A percentile compares a stretch with the other conserved stretches of the same genome.
Evolutionary conservation across 2,329 filamentous ascomycete genomes (phyloP).

Genomic region (Raffaelea ambrosiae): DNA sequence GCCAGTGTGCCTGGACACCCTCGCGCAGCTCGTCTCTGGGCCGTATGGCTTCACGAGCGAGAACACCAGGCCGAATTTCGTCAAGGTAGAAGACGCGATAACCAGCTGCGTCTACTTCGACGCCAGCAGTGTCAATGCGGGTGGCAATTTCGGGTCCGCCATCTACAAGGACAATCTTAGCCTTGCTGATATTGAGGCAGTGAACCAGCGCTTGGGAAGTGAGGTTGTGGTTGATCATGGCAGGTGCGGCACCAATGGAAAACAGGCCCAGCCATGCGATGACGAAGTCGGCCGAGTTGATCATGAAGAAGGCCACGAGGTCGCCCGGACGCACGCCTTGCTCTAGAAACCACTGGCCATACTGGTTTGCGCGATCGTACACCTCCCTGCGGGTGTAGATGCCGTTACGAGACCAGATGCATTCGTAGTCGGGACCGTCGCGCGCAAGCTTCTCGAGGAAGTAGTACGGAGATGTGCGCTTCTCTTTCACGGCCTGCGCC

Average conservation of each 20-base stretch:
- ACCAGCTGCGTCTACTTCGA: slow-evolving; percentile 37
- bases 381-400: slow-evolving; percentile 51
- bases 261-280: slow-evolving; percentile 57
- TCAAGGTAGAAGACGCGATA: slow-evolving; percentile 50
- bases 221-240: slow-evolving; percentile 64
- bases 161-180: slow-evolving; percentile 51
- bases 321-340: slow-evolving; percentile 51
- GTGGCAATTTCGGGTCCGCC: slow-evolving; percentile 42
- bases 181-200: slow-evolving; percentile 50
- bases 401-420: slow-evolving; percentile 59
- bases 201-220: slow-evolving; percentile 55
- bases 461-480: slow-evolving; percentile 55
- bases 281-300: slow-evolving; percentile 59
- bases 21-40: slow-evolving; percentile 48
- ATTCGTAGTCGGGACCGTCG: slow-evolving; percentile 41
- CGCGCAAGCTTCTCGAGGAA: slow-evolving; percentile 50
- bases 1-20: slow-evolving; percentile 40
- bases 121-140: slow-evolving; percentile 49
- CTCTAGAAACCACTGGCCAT: slow-evolving; percentile 51
- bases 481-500: slow-evolving; percentile 38
- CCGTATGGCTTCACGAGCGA: slow-evolving; percentile 19
- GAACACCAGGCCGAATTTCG: slow-evolving; percentile 31
- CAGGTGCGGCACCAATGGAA: slow-evolving; percentile 59
- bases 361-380: slow-evolving; percentile 49
- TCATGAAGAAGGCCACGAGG: slow-evolving; percentile 57